Conservation (phyloP, 768 basidiomycete species). For the Steccherinum ochraceum region DNA sequence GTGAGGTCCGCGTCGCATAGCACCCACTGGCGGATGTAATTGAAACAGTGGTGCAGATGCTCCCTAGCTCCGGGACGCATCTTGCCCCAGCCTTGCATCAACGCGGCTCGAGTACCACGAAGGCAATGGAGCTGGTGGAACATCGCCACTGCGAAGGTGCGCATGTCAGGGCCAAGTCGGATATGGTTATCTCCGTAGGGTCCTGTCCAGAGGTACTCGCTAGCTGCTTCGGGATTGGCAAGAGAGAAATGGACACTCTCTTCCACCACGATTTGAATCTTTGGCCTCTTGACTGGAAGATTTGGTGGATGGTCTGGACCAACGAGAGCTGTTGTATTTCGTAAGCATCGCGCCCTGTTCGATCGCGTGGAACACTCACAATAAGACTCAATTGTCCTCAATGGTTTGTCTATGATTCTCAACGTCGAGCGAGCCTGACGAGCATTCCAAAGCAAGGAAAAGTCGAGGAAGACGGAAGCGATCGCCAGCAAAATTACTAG, state of each 20-base stretch:
- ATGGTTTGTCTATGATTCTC: background rate
- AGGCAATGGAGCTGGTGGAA: constrained; percentile 35
- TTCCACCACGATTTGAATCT: constrained; percentile 21
- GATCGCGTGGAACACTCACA: constrained; percentile 2
- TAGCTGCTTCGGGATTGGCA: constrained; percentile 16
- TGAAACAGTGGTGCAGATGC: constrained; percentile 24
- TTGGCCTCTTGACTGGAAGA: constrained; percentile 13
- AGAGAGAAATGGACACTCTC: constrained; percentile 26
- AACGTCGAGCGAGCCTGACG: background rate
- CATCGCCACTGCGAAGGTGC: constrained; percentile 29
- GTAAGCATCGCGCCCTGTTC: background rate
- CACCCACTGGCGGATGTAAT: constrained; percentile 27
- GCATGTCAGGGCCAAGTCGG: constrained; percentile 24
- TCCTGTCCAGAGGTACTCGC: constrained; percentile 23
- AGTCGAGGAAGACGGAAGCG: constrained; percentile 7
- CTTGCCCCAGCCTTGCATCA: background rate
- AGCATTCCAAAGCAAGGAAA: constrained; percentile 2
- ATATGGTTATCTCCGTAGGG: constrained; percentile 25
- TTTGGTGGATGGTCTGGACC: constrained; percentile 25
- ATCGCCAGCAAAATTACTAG: constrained; percentile 2
- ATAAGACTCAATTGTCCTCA: constrained; percentile 1
- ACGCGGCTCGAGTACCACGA: constrained; percentile 14
- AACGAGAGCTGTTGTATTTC: constrained; percentile 19
- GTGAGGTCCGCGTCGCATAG: constrained; percentile 26
- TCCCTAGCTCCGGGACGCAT: background rate